phyloP scores from a whole-genome alignment of 352 stramenopile genomes.

The Globisporangium abappressorium region DNA sequence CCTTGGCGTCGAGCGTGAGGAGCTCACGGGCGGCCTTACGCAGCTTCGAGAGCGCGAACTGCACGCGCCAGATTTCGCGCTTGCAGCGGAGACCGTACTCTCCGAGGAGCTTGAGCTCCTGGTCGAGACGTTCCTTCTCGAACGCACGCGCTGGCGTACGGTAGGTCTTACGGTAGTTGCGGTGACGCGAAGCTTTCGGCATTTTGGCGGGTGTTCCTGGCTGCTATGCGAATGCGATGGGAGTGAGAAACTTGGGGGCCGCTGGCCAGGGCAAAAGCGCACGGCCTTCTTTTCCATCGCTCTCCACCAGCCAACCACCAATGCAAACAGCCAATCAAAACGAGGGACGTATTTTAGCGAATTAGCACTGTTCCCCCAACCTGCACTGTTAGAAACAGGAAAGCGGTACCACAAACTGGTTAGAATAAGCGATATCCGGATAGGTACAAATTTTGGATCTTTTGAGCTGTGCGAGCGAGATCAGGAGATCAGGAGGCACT shows the following conservation, averaged over 20 bases:
- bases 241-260: constrained; percentile 35
- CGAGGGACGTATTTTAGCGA: constrained; percentile 12
- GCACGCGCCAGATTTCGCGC: constrained; percentile 99
- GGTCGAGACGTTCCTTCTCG: constrained; percentile 99
- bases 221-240: constrained; percentile 65
- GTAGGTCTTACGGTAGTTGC: constrained; percentile 97
- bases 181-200: constrained; percentile 85
- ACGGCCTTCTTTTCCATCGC: background rate
- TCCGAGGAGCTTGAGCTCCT: constrained; percentile 98
- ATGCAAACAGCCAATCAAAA: constrained; percentile 40
- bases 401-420: background rate
- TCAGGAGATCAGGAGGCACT: no score
- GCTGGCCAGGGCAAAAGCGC: constrained; percentile 1
- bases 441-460: background rate
- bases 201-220: constrained; percentile 74
- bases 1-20: constrained; percentile 97
- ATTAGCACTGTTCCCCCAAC: constrained; percentile 3
- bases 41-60: constrained; percentile 99
- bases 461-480: no score
- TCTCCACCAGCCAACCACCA: constrained; percentile 46
- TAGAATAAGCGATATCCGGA: background rate
- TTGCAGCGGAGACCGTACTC: constrained; percentile 99
- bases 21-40: constrained; percentile 98
- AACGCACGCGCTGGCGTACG: constrained; percentile 98
- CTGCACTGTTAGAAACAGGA: background rate